Conservation (phyloP, 176 grass and related monocot species). For the Oryza glaberrima region DNA sequence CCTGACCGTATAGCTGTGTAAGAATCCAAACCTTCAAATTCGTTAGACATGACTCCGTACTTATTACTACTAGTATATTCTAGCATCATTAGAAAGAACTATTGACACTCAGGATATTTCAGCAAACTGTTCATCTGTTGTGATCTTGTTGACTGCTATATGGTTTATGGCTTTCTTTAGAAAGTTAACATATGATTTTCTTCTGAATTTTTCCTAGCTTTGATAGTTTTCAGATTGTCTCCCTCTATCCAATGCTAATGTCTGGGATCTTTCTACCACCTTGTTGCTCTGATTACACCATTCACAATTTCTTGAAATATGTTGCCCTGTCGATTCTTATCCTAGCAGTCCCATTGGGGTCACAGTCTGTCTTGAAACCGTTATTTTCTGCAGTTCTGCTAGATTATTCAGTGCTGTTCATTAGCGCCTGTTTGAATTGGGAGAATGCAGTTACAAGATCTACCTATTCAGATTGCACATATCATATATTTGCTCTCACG, state of each 20-base stretch:
- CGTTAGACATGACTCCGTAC: neutral
- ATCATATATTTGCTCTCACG: conserved; percentile 6
- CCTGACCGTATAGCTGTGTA: conserved; percentile 90
- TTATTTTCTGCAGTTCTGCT: neutral
- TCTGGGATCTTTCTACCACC: neutral
- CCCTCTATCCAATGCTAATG: neutral
- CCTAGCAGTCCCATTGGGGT: neutral
- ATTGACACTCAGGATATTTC: neutral
- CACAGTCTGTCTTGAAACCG: neutral
- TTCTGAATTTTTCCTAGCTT: neutral
- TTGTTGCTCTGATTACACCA: neutral
- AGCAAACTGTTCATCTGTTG: neutral
- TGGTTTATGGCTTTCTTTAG: neutral
- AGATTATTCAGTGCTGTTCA: conserved; percentile 1
- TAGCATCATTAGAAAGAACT: neutral
- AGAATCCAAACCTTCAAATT: conserved; percentile 31
- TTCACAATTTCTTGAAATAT: conserved; percentile 9
- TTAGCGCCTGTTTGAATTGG: neutral
- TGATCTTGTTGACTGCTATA: neutral
- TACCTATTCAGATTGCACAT: neutral
- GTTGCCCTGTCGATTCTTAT: neutral
- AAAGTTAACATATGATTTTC: neutral
- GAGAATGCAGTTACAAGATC: neutral
- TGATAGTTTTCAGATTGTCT: neutral
- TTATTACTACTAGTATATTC: conserved; percentile 14